Conservation (phyloP, 75 land plant species). For the Pinus tabuliformis region DNA sequence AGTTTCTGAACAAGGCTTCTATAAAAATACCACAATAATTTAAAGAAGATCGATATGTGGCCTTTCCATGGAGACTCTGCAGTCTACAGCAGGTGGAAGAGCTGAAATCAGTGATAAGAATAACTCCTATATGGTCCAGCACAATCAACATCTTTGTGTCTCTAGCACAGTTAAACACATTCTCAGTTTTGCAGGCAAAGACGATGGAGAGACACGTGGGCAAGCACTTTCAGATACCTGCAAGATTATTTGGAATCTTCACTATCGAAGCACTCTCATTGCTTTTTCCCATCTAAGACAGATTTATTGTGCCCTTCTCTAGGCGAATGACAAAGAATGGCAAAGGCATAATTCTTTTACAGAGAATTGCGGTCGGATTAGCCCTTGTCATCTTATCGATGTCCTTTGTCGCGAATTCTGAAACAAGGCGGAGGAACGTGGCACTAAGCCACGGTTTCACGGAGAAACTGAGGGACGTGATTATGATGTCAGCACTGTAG, state of each 20-base stretch:
- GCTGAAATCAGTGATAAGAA: too few species aligned
- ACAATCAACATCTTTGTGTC: too few species aligned
- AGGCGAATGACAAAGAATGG: conserved; percentile 31
- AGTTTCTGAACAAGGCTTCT: too few species aligned
- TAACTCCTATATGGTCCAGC: too few species aligned
- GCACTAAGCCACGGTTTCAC: conserved; percentile 18
- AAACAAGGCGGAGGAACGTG: conserved; percentile 29
- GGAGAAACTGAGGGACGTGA: not conserved
- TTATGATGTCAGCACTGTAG: conserved; percentile 33
- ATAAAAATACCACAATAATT: too few species aligned
- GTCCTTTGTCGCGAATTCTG: conserved; percentile 44
- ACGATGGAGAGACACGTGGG: conserved; percentile 60
- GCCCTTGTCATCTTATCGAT: conserved; percentile 44
- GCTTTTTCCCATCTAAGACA: conserved; percentile 66
- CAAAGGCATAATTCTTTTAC: conserved; percentile 50
- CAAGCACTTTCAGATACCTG: conserved; percentile 38
- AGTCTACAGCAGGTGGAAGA: too few species aligned
- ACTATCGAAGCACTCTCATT: conserved; percentile 37
- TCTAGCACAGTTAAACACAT: conserved; percentile 24
- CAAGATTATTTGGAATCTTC: conserved; percentile 47
- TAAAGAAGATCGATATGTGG: too few species aligned
- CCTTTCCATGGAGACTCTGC: too few species aligned
- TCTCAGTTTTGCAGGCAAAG: conserved; percentile 60
- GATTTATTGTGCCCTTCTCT: conserved; percentile 40
- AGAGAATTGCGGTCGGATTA: conserved; percentile 63